Evolutionary conservation across 108 stramenopile species (phyloP), one percentile per base, ranked within the genome.

Genomic region (Cyclotella cryptica): DNA sequence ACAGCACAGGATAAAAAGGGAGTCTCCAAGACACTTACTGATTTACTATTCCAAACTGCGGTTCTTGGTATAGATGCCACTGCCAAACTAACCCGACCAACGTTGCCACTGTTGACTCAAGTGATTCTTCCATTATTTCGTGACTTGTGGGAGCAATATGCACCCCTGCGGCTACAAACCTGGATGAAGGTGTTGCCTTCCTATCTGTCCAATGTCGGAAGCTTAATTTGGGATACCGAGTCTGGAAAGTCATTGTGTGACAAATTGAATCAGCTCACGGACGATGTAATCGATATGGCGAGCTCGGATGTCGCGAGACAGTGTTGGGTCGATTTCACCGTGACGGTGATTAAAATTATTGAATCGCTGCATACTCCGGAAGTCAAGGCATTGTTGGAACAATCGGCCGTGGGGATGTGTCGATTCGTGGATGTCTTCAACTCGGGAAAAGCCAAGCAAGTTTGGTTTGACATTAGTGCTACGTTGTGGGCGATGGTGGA

Each of bases 361-460:
- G 88, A 90, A 69, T 88, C 89, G 12, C 51, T 90, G 75, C 84
- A 89, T 66, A 92, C 93, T 42, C 91, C 91, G 6, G 93, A 94
- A 79, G 72, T 87, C 45, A 62, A 85, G 47, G 65, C 74, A 21
- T 71, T 84, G 21, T 55, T 91, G 57, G 86, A 91, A 44, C 93
- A 92, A 70, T 54, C 75, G 29, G 76, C 81, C 15, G 79, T 92
- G 3, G 53, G 87, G 14, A 80, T 82, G 43, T 84, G 84, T 71
- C 90, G 91, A 19, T 41, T 90, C 14, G 69, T 92, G 0, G 90
- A 94, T 74, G 88, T 78, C 3, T 65, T 77, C 42, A 68, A 75
- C 21, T 85, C 85, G 46, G 91, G 93, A 64, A 79, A 79, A 19
- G 86, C 79, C 30, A 90, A 92, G 67, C 85, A 85, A 46, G 55